phyloP scores from a whole-genome alignment of 2,329 filamentous ascomycete species.

The Xylaria sp. region DNA sequence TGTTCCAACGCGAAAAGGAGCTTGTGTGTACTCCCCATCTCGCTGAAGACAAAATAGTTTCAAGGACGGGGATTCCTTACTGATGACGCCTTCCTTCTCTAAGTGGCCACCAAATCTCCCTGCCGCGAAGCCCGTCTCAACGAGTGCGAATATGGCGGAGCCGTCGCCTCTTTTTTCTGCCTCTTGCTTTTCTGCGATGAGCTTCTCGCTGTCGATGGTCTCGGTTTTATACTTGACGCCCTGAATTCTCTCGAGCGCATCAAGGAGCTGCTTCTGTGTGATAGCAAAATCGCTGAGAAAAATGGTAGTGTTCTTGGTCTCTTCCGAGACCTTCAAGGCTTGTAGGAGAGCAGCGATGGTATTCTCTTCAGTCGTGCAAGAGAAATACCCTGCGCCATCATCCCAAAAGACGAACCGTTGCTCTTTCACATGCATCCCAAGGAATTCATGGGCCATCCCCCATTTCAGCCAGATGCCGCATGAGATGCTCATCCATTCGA shows the following conservation, averaged over 20 bases:
- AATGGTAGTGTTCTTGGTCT: slow-evolving; percentile 50
- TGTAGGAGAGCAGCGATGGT: slow-evolving; percentile 48
- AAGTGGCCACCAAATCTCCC: slow-evolving; percentile 50
- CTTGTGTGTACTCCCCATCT: not conserved
- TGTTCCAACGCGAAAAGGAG: not conserved
- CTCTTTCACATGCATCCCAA: slow-evolving; percentile 43
- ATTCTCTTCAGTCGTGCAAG: slow-evolving; percentile 52
- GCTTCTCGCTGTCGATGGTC: slow-evolving; percentile 43
- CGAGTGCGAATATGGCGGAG: slow-evolving; percentile 44
- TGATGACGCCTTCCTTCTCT: slow-evolving; percentile 50
- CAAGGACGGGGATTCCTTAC: not conserved
- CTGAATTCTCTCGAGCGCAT: slow-evolving; percentile 61
- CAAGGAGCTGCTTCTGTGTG: slow-evolving; percentile 53
- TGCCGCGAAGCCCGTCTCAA: slow-evolving; percentile 50
- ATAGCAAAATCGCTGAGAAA: slow-evolving; percentile 51
- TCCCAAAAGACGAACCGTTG: slow-evolving; percentile 48
- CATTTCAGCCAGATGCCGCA: slow-evolving; percentile 49
- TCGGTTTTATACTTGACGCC: slow-evolving; percentile 54
- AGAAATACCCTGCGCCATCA: slow-evolving; percentile 50
- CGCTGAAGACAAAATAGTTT: not conserved
- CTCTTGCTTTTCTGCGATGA: slow-evolving; percentile 48
- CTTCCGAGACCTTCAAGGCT: slow-evolving; percentile 47
- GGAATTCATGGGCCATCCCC: slow-evolving; percentile 45
- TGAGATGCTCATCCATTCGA: slow-evolving; percentile 49
- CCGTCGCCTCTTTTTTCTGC: slow-evolving; percentile 43